Conservation (phyloP, 2,329 filamentous ascomycete genomes). For the Gaeumannomyces tritici region DNA sequence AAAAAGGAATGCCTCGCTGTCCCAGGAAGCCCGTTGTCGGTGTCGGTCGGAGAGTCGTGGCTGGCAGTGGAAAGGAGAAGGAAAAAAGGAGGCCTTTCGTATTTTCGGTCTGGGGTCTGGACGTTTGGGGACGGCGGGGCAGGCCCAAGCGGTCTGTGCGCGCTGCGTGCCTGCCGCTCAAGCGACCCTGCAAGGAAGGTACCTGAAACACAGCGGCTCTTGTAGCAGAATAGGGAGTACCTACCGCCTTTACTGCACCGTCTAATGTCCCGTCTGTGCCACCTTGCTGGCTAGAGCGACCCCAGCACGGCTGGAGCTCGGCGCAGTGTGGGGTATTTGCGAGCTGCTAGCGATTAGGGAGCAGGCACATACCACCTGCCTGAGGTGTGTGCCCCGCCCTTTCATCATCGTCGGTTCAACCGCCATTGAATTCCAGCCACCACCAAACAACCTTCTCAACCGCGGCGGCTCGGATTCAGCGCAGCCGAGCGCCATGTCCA, state of each 20-base stretch:
- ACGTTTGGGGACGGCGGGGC: not conserved
- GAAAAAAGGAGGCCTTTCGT: not conserved
- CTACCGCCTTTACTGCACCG: no score
- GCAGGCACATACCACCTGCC: no score
- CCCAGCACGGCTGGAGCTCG: not conserved
- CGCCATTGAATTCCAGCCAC: not conserved
- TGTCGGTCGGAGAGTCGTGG: not conserved
- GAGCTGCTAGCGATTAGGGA: not conserved
- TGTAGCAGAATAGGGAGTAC: no score
- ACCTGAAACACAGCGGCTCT: no score
- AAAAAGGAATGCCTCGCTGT: not conserved
- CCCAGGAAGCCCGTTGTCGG: not conserved
- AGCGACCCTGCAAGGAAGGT: no score
- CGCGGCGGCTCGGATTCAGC: no score
- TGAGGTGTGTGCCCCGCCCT: not conserved
- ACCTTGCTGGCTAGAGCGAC: no score
- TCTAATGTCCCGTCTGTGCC: no score
- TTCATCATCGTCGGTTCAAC: not conserved
- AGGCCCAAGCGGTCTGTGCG: not conserved
- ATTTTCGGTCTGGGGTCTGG: not conserved
- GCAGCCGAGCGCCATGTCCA: slow-evolving; percentile 44
- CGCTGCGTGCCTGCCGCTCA: not conserved
- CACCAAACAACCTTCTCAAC: not conserved
- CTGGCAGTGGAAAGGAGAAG: not conserved
- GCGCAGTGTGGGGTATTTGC: not conserved